Evolutionary conservation across 108 stramenopile genomes (phyloP).

Genomic region (Fistulifera pelliculosa): DNA sequence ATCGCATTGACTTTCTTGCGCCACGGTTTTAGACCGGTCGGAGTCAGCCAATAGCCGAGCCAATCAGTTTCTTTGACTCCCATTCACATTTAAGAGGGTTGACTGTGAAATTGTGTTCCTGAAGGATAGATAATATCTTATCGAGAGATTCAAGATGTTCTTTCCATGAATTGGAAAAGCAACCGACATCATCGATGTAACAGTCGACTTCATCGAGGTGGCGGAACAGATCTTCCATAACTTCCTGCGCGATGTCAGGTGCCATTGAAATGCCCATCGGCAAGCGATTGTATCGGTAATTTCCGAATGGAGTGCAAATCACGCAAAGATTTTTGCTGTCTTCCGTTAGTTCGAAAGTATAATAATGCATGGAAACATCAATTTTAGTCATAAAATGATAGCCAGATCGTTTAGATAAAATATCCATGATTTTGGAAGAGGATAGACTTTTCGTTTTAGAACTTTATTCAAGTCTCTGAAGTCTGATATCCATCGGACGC

Average conservation of each 20-base stretch:
- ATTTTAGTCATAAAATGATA: too few relatives aligned
- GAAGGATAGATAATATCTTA: conserved; percentile 14
- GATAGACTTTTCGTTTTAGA: conserved; percentile 2
- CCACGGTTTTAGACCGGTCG: conserved; percentile 31
- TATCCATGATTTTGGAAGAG: conserved; percentile 19
- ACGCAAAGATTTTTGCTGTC: conserved; percentile 11
- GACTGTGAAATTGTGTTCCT: too few relatives aligned
- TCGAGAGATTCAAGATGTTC: conserved; percentile 15
- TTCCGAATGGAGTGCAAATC: conserved; percentile 38
- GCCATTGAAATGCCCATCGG: conserved; percentile 36
- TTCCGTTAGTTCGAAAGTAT: conserved; percentile 24
- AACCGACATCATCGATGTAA: conserved; percentile 43
- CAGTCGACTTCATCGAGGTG: conserved; percentile 18
- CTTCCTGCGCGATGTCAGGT: conserved; percentile 42
- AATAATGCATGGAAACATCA: conserved; percentile 18
- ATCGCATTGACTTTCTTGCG: conserved; percentile 36
- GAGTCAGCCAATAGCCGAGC: conserved; percentile 50
- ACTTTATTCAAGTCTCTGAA: conserved; percentile 25
- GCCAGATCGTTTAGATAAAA: too few relatives aligned
- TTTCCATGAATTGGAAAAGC: conserved; percentile 19
- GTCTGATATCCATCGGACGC: conserved; percentile 11
- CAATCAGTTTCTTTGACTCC: too few relatives aligned
- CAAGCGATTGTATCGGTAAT: conserved; percentile 22
- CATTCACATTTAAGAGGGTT: conserved; percentile 50
- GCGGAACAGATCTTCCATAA: conserved; percentile 14